Percentiles rank a stretch among this genome's conserved stretches.
Conservation (phyloP, 129 eudicot genomes). For the Flaveria trinervia region DNA sequence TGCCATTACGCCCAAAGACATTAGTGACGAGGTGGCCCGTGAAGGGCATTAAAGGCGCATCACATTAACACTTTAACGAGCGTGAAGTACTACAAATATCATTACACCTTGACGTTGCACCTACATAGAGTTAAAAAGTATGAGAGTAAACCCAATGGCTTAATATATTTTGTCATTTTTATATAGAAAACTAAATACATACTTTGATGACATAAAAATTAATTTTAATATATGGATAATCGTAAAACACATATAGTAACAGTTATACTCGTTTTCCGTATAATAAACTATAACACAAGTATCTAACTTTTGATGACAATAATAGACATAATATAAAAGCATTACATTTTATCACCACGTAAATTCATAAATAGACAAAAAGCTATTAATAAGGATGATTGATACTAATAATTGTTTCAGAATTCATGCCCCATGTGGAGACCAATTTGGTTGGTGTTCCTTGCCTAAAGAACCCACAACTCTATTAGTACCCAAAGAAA, state of each 20-base stretch:
- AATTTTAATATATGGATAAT: no score
- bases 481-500: conserved; percentile 28
- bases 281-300: neutral
- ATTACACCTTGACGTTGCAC: no score
- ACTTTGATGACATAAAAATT: neutral
- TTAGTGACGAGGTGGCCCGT: no score
- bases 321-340: neutral
- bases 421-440: conserved; percentile 69
- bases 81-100: no score
- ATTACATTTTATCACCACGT: conserved; percentile 1
- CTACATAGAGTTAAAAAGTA: no score
- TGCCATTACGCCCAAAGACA: no score
- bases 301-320: neutral
- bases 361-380: conserved; percentile 14
- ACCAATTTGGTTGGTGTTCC: conserved; percentile 66
- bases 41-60: no score
- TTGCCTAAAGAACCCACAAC: conserved; percentile 41
- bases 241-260: neutral
- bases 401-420: conserved; percentile 26
- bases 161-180: no score
- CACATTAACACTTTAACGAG: no score
- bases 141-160: no score
- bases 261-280: neutral
- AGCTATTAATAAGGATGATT: conserved; percentile 17
- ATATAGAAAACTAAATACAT: neutral